Conservation (phyloP, 1,139 yeast genomes). For the Debaryomycetaceae sp. region DNA sequence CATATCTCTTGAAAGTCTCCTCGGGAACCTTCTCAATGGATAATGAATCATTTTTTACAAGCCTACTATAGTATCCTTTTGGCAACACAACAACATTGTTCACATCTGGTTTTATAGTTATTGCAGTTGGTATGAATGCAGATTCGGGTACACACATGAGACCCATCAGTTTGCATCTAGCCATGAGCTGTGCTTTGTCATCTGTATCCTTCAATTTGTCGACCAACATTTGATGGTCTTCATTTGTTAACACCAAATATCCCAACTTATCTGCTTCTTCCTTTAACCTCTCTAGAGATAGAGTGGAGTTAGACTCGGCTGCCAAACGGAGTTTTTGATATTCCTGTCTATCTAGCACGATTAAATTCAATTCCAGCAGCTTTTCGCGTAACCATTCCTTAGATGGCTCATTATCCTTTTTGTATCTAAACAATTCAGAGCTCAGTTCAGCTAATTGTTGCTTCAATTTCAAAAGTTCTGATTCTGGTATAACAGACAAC, state of each 20-base stretch:
- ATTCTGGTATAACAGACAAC: conserved; percentile 19
- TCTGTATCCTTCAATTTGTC: conserved; percentile 16
- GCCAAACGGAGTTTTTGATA: conserved; percentile 23
- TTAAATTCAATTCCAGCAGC: conserved; percentile 43
- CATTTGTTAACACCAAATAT: conserved; percentile 39
- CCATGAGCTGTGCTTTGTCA: conserved; percentile 19
- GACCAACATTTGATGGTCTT: conserved; percentile 23
- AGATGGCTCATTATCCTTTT: conserved; percentile 15
- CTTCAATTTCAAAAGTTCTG: conserved; percentile 26
- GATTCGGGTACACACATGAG: conserved; percentile 52
- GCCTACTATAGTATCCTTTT: conserved; percentile 56
- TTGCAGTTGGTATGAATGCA: conserved; percentile 59
- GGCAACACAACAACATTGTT: conserved; percentile 62
- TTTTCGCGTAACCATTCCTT: conserved; percentile 21
- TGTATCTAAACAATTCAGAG: conserved; percentile 24
- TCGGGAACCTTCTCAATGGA: conserved; percentile 45
- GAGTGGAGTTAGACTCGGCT: conserved; percentile 9
- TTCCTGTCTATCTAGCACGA: conserved; percentile 25
- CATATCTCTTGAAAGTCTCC: conserved; percentile 43
- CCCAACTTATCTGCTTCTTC: conserved; percentile 26
- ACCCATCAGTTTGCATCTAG: conserved; percentile 42
- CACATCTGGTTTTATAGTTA: conserved; percentile 52
- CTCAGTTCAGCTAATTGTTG: conserved; percentile 34
- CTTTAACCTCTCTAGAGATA: conserved; percentile 17
- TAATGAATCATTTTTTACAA: conserved; percentile 42